phyloP scores from a whole-genome alignment of 140 eudicot species.

The Flaveria floridana region DNA sequence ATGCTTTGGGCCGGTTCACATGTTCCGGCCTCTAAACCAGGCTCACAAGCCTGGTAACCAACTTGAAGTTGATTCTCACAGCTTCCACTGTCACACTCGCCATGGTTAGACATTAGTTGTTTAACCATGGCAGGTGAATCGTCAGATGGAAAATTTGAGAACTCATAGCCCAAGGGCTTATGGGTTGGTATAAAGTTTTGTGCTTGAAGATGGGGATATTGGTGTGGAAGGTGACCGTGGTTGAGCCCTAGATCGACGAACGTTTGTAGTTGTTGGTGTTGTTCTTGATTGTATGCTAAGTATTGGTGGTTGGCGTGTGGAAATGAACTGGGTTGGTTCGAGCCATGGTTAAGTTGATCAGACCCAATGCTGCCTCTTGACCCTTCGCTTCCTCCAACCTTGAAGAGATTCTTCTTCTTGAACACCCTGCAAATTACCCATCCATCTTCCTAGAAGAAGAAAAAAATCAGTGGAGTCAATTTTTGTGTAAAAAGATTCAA shows the following conservation, averaged over 20 bases:
- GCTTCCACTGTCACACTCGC: slow-evolving; percentile 67
- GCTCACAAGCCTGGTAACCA: slow-evolving; percentile 42
- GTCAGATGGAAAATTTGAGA: slow-evolving; percentile 39
- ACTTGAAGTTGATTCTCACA: slow-evolving; percentile 44
- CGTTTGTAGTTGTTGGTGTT: slow-evolving; percentile 41
- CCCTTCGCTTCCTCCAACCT: slow-evolving; percentile 57
- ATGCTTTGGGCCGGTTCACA: slow-evolving; percentile 43
- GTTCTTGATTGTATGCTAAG: slow-evolving; percentile 41
- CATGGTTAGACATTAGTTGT: slow-evolving; percentile 60
- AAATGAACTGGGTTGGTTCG: slow-evolving; percentile 36
- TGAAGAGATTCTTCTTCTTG: slow-evolving; percentile 79
- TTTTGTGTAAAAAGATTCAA: not conserved
- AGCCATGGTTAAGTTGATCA: slow-evolving; percentile 48
- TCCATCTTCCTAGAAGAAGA: slow-evolving; percentile 61
- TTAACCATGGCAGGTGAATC: slow-evolving; percentile 50
- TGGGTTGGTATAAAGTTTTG: slow-evolving; percentile 56
- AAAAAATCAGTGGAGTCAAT: not conserved
- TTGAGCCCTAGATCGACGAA: slow-evolving; percentile 53
- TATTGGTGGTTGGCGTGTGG: slow-evolving; percentile 42
- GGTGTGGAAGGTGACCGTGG: slow-evolving; percentile 53
- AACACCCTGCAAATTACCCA: slow-evolving; percentile 89
- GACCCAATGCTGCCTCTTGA: slow-evolving; percentile 44
- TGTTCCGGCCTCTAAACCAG: slow-evolving; percentile 39
- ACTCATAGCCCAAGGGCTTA: slow-evolving; percentile 49
- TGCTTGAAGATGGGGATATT: slow-evolving; percentile 48